phyloP scores from a whole-genome alignment of 164 flowering plant genomes.

The Litsea cubeba region DNA sequence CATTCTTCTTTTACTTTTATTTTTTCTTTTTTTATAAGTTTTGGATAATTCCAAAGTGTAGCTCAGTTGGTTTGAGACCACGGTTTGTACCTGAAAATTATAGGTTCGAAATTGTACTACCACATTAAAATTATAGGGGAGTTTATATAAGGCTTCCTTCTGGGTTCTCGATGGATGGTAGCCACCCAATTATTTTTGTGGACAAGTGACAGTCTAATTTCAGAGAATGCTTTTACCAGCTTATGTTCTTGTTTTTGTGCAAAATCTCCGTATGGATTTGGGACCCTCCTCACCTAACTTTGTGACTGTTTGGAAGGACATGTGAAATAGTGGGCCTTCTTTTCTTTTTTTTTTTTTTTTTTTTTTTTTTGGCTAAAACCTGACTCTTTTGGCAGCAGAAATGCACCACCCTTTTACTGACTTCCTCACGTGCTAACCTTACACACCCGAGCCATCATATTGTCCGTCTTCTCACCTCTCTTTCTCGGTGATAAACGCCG shows the following conservation, averaged over 20 bases:
- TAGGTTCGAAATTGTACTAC: too few relatives aligned
- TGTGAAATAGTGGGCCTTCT: slow-evolving; percentile 15
- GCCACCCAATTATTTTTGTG: too few relatives aligned
- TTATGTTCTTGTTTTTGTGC: slow-evolving; percentile 47
- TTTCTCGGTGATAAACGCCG: background rate
- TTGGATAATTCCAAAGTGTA: too few relatives aligned
- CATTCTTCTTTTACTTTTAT: too few relatives aligned
- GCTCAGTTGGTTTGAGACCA: too few relatives aligned
- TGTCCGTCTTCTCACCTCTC: background rate
- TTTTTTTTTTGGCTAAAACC: background rate
- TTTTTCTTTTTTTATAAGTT: too few relatives aligned
- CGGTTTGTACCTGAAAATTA: too few relatives aligned
- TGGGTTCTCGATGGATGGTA: too few relatives aligned
- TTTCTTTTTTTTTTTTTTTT: background rate
- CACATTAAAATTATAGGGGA: too few relatives aligned
- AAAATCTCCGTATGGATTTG: slow-evolving; percentile 40
- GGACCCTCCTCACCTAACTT: slow-evolving; percentile 35
- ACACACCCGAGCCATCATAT: background rate
- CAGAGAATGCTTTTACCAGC: slow-evolving; percentile 21
- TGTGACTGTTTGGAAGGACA: slow-evolving; percentile 29
- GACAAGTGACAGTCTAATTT: too few relatives aligned
- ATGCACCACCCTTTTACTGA: slow-evolving; percentile 18
- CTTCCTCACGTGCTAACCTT: slow-evolving; percentile 35
- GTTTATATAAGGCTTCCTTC: too few relatives aligned
- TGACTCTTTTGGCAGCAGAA: slow-evolving; percentile 23